Evolutionary conservation across 192 early-diverging fungal species (phyloP).

Genomic region (Spizellomyces punctatus): DNA sequence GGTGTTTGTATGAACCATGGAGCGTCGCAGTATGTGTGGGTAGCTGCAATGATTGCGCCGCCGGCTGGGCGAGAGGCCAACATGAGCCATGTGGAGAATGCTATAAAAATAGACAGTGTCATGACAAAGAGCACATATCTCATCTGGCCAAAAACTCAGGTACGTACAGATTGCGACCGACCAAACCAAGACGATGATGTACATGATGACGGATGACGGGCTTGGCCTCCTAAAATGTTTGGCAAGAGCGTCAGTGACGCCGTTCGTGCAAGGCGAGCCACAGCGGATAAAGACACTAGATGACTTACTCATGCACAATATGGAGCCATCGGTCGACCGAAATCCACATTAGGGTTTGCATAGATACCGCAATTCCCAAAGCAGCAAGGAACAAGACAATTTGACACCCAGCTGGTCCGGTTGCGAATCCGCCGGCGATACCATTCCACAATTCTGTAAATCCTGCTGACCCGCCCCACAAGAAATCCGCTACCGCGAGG

Average conservation of each 20-base stretch:
- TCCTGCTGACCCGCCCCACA: neutral
- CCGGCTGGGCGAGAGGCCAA: neutral
- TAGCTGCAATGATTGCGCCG: neutral
- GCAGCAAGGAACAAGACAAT: neutral
- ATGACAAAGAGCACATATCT: too few species aligned
- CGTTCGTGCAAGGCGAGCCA: too few species aligned
- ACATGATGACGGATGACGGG: neutral
- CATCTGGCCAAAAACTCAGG: too few species aligned
- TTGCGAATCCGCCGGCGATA: neutral
- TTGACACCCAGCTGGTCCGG: neutral
- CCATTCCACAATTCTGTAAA: neutral
- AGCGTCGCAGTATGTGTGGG: slow-evolving; percentile 7
- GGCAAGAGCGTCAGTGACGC: too few species aligned
- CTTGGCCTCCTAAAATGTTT: too few species aligned
- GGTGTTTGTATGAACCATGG: neutral
- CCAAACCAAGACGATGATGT: neutral
- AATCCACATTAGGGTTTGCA: slow-evolving; percentile 9
- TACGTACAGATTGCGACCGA: neutral
- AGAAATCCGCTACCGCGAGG: slow-evolving; percentile 5
- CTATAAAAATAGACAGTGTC: too few species aligned
- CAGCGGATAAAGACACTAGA: too few species aligned
- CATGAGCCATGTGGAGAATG: neutral
- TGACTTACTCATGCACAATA: slow-evolving; percentile 1
- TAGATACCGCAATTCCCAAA: slow-evolving; percentile 3
- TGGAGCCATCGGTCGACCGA: slow-evolving; percentile 1